phyloP scores from a whole-genome alignment of 108 stramenopile species.

The Asterionellopsis glacialis region DNA sequence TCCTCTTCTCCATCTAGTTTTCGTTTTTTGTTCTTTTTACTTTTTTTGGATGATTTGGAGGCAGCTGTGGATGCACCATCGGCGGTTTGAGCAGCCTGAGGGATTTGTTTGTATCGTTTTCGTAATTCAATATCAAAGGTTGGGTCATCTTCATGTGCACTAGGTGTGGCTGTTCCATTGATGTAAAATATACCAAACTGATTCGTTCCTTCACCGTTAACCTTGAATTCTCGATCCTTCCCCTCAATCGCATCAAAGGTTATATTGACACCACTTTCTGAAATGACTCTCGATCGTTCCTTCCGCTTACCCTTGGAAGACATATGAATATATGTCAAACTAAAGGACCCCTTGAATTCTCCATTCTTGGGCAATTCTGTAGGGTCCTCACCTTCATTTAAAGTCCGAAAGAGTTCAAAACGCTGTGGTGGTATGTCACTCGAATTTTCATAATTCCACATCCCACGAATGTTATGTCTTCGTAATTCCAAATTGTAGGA shows the following conservation, averaged over 20 bases:
- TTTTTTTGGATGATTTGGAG: background rate
- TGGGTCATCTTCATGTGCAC: conserved; percentile 43
- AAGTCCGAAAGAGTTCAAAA: conserved; percentile 71
- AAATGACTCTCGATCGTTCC: conserved; percentile 58
- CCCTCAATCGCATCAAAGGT: conserved; percentile 48
- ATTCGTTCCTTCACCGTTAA: conserved; percentile 69
- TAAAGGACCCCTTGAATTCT: conserved; percentile 82
- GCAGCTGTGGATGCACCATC: conserved; percentile 6
- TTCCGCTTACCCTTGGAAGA: conserved; percentile 75
- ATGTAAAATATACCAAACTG: conserved; percentile 76
- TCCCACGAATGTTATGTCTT: conserved; percentile 79
- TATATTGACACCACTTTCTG: conserved; percentile 72
- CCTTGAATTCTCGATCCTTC: conserved; percentile 28
- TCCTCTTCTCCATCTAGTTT: conserved; percentile 2
- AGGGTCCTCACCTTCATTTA: conserved; percentile 59
- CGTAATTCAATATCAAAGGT: conserved; percentile 50
- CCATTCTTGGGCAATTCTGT: conserved; percentile 65
- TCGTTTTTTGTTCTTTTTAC: conserved; percentile 1
- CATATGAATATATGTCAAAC: conserved; percentile 50
- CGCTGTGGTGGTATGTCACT: conserved; percentile 59
- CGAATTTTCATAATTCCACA: conserved; percentile 81
- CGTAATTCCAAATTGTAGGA: conserved; percentile 66
- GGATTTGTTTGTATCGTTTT: conserved; percentile 54
- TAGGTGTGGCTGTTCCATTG: conserved; percentile 60
- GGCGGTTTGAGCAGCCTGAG: conserved; percentile 5